These are phyloP conservation scores for Beauveria sp. DNA, from an alignment of 2,329 filamentous ascomycete genomes.

Conservation along the genomic window DNA sequence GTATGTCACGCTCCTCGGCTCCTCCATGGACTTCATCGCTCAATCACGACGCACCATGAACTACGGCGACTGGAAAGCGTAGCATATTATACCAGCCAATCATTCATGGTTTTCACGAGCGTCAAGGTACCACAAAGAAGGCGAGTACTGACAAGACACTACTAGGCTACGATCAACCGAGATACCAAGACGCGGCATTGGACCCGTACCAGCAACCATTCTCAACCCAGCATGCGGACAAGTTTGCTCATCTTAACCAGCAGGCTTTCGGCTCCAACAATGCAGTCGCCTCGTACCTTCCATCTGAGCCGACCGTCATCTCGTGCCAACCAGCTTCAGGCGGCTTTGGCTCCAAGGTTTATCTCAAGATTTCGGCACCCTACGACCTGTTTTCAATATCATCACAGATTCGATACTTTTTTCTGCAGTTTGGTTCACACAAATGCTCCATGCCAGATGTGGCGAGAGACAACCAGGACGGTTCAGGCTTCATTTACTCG, in stretches of 20 bases:
- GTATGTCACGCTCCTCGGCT: conserved; percentile 46
- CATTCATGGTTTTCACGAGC: background rate
- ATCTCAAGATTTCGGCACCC: conserved; percentile 65
- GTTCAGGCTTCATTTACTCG: conserved; percentile 59
- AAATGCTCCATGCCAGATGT: conserved; percentile 56
- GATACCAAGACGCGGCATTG: conserved; percentile 51
- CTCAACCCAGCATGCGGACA: conserved; percentile 36
- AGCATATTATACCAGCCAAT: background rate
- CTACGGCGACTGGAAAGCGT: background rate
- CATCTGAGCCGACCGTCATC: conserved; percentile 52
- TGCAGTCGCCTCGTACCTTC: conserved; percentile 59
- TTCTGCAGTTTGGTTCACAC: conserved; percentile 70
- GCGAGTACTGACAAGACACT: background rate
- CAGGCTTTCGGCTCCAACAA: conserved; percentile 54
- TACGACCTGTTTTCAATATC: conserved; percentile 61
- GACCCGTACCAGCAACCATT: conserved; percentile 45
- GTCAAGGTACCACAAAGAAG: background rate
- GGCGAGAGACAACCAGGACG: conserved; percentile 51
- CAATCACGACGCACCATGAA: too few relatives aligned
- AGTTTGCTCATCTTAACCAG: conserved; percentile 45
- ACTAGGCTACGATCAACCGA: conserved; percentile 51
- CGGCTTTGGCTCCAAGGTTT: conserved; percentile 59
- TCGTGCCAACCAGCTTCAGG: conserved; percentile 66
- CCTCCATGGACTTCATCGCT: too few relatives aligned
- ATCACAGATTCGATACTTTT: conserved; percentile 49